Conservation (phyloP, 140 eudicot genomes). For the Cichorium intybus region DNA sequence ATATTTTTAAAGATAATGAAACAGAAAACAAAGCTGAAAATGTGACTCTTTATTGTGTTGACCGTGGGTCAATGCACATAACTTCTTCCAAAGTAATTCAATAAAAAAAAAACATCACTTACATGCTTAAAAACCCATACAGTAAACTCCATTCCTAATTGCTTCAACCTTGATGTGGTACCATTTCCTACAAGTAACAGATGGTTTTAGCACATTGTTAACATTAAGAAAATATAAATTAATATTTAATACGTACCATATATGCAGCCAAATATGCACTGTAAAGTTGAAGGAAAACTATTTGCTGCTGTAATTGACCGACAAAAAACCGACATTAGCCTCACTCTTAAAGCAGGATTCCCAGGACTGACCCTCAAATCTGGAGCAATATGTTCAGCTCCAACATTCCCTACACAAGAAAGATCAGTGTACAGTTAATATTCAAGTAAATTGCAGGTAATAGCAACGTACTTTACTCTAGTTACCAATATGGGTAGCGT, state of each 20-base stretch:
- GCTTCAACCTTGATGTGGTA: constrained; percentile 91
- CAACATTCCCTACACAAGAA: constrained; percentile 65
- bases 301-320: constrained; percentile 91
- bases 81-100: background rate
- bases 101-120: constrained; percentile 30
- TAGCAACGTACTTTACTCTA: background rate
- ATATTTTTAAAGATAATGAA: constrained; percentile 15
- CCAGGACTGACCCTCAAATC: constrained; percentile 76
- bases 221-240: background rate
- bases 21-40: constrained; percentile 4
- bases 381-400: constrained; percentile 63
- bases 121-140: constrained; percentile 99
- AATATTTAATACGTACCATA: constrained; percentile 48
- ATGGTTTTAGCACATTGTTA: constrained; percentile 19
- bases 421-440: constrained; percentile 2
- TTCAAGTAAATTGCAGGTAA: background rate
- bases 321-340: constrained; percentile 82
- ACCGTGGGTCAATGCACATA: constrained; percentile 6
- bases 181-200: constrained; percentile 54
- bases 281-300: constrained; percentile 91
- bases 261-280: constrained; percentile 96
- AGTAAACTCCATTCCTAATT: constrained; percentile 92
- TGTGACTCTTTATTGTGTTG: background rate
- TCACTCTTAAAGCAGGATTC: constrained; percentile 61
- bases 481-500: background rate